phyloP scores from a whole-genome alignment of 441 rosid genomes.

The Adansonia madagascariensis region DNA sequence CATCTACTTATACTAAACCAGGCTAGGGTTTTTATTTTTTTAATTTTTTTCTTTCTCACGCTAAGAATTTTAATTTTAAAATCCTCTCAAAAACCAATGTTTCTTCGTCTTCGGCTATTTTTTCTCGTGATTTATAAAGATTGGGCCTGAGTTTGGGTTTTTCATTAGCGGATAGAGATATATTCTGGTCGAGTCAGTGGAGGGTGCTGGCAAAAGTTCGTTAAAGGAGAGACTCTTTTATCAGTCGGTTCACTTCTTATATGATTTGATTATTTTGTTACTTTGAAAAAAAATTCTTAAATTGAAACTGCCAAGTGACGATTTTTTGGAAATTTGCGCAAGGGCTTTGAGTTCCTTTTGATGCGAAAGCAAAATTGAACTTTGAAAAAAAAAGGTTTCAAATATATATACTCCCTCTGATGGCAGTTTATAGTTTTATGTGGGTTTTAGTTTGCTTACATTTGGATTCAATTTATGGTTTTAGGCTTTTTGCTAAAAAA shows the following conservation, averaged over 20 bases:
- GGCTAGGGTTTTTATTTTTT: neutral
- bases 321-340: constrained; percentile 34
- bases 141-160: constrained; percentile 39
- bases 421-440: constrained; percentile 14
- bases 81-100: neutral
- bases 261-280: neutral
- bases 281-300: neutral
- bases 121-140: neutral
- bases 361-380: constrained; percentile 15
- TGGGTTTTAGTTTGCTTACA: neutral
- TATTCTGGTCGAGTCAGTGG: constrained; percentile 85
- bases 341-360: constrained; percentile 39
- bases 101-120: too few species aligned
- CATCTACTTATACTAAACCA: neutral
- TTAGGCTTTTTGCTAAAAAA: neutral
- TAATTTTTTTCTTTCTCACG: too few species aligned
- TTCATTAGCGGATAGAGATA: constrained; percentile 41
- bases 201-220: constrained; percentile 54
- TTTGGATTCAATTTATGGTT: neutral
- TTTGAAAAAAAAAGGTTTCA: constrained; percentile 21
- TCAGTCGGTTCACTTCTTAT: neutral
- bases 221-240: constrained; percentile 57
- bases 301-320: constrained; percentile 32
- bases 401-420: constrained; percentile 25
- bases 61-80: too few species aligned